Evolutionary conservation across 2,329 filamentous ascomycete species (phyloP).

Genomic region (Aureobasidium lini): DNA sequence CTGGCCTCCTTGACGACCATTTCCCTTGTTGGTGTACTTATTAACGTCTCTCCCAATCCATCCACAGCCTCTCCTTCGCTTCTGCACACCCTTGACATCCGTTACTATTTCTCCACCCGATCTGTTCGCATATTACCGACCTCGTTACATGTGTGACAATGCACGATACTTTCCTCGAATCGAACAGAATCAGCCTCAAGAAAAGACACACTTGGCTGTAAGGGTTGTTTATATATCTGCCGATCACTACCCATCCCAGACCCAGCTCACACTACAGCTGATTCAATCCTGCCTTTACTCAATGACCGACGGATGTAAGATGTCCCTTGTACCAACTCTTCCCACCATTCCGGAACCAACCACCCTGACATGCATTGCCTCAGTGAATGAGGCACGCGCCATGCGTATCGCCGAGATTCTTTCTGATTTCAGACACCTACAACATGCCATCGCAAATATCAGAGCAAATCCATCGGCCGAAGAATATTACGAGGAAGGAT

Average conservation of each 20-base stretch:
- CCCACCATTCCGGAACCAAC: slow-evolving; percentile 12
- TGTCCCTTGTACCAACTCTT: slow-evolving; percentile 12
- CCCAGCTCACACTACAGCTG: neutral
- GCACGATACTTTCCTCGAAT: neutral
- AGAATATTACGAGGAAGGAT: slow-evolving; percentile 53
- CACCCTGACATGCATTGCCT: slow-evolving; percentile 7
- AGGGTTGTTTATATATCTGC: slow-evolving; percentile 8
- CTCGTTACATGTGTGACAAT: slow-evolving; percentile 7
- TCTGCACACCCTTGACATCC: neutral
- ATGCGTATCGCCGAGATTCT: slow-evolving; percentile 57
- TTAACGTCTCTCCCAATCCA: slow-evolving; percentile 9
- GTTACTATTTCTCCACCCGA: neutral
- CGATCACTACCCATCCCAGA: slow-evolving; percentile 10
- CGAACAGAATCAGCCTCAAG: neutral
- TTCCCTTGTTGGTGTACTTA: slow-evolving; percentile 4
- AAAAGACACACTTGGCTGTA: neutral
- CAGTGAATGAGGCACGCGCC: slow-evolving; percentile 58
- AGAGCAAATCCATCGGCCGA: slow-evolving; percentile 44
- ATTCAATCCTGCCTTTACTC: slow-evolving; percentile 13
- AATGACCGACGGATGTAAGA: slow-evolving; percentile 53
- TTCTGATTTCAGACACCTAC: slow-evolving; percentile 55
- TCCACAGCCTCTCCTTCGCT: slow-evolving; percentile 7
- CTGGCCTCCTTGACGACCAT: neutral
- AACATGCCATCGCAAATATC: slow-evolving; percentile 51
- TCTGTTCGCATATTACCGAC: slow-evolving; percentile 5